These are phyloP conservation scores for Sphaerobolus stellatus DNA, from an alignment of 1,284 basidiomycete species.

Conservation along the genomic window DNA sequence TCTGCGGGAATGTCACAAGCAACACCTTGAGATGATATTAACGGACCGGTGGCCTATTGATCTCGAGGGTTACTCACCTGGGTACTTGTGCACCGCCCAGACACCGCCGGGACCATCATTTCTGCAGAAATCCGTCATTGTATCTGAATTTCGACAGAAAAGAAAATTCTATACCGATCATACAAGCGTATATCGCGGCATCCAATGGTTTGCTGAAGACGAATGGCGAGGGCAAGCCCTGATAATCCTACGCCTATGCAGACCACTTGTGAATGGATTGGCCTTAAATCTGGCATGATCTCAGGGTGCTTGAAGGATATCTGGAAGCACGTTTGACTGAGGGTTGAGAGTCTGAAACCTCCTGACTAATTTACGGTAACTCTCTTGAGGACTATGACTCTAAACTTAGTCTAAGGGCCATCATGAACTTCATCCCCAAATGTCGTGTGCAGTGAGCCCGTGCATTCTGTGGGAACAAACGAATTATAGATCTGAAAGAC, in stretches of 20 bases:
- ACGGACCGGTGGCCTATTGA: not conserved
- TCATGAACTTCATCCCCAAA: too few species aligned
- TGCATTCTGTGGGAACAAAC: too few species aligned
- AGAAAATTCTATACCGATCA: not conserved
- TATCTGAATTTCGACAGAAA: not conserved
- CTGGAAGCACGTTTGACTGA: too few species aligned
- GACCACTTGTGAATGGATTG: not conserved
- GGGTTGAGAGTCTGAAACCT: too few species aligned
- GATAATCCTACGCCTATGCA: not conserved
- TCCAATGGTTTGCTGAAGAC: not conserved
- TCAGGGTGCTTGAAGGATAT: too few species aligned
- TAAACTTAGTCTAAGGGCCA: too few species aligned
- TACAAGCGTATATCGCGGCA: not conserved
- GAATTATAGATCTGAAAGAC: too few species aligned
- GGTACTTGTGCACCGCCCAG: not conserved
- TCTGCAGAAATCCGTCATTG: not conserved
- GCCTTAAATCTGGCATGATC: too few species aligned
- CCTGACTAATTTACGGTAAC: too few species aligned
- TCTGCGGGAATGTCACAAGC: not conserved
- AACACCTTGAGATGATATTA: not conserved
- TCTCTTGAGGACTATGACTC: too few species aligned
- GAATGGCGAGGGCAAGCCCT: not conserved
- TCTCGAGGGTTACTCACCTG: not conserved
- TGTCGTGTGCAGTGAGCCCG: too few species aligned
- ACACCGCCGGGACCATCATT: not conserved